Conservation (phyloP, 352 stramenopile genomes). For the Pythium sukuiense region DNA sequence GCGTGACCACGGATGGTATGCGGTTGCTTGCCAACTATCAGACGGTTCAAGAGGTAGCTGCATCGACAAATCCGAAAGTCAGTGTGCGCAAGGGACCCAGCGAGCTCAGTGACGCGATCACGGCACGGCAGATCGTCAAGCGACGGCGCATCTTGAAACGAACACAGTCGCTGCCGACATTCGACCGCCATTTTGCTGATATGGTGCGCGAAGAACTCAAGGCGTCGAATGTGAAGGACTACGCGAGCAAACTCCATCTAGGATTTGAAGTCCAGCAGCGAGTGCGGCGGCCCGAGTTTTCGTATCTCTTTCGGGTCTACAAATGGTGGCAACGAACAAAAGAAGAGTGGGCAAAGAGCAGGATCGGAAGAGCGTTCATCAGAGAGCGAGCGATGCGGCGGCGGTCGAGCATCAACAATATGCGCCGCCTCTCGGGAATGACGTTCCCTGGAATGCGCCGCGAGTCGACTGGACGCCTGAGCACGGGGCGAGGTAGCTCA, state of each 20-base stretch:
- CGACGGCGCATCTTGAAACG: constrained; percentile 51
- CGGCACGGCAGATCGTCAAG: constrained; percentile 17
- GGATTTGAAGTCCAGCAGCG: constrained; percentile 55
- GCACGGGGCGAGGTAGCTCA: neutral
- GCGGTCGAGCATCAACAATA: neutral
- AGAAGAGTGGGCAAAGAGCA: constrained; percentile 8
- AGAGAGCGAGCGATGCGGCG: neutral
- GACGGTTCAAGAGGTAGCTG: constrained; percentile 15
- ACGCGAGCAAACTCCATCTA: constrained; percentile 54
- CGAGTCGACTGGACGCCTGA: neutral
- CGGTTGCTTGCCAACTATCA: constrained; percentile 56
- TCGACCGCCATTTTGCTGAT: constrained; percentile 53
- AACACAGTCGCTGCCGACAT: constrained; percentile 61
- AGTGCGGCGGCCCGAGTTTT: constrained; percentile 56
- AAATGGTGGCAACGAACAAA: constrained; percentile 35
- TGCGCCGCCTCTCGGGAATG: constrained; percentile 6
- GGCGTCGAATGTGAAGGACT: constrained; percentile 62
- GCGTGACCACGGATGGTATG: constrained; percentile 57
- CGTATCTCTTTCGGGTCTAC: constrained; percentile 53
- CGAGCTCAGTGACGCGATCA: constrained; percentile 3
- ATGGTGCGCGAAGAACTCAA: constrained; percentile 59
- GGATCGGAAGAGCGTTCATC: neutral
- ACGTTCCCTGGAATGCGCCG: constrained; percentile 7
- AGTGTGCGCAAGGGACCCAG: neutral
- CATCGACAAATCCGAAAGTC: neutral